Evolutionary conservation across 1,139 yeast species (phyloP).

Genomic region (Blastobotrys apis): DNA sequence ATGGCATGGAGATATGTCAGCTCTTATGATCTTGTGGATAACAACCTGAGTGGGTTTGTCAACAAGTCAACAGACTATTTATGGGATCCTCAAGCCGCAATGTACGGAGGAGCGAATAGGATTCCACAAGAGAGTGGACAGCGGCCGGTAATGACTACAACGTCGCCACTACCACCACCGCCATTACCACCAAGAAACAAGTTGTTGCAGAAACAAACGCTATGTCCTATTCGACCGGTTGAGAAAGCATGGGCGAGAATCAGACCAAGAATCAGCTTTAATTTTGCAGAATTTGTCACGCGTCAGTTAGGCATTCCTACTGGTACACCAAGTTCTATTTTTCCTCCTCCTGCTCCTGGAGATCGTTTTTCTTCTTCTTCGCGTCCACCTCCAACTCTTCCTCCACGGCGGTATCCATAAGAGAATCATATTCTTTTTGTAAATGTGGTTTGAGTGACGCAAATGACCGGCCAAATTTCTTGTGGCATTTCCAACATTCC

Average conservation of each 20-base stretch:
- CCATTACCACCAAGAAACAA: neutral
- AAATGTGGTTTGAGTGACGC: slow-evolving; percentile 48
- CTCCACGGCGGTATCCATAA: no score
- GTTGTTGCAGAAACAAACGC: neutral
- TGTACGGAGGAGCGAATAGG: slow-evolving; percentile 1
- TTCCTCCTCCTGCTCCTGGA: neutral
- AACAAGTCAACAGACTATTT: slow-evolving; percentile 6
- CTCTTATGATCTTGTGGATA: slow-evolving; percentile 9
- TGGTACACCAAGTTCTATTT: neutral
- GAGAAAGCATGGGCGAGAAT: slow-evolving; percentile 1
- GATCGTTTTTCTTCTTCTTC: no score
- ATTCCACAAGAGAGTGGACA: neutral
- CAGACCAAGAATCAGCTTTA: neutral
- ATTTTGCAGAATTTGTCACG: slow-evolving; percentile 6
- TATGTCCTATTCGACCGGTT: slow-evolving; percentile 1
- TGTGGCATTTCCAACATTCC: slow-evolving; percentile 48
- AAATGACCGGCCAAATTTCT: slow-evolving; percentile 46
- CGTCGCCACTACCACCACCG: neutral
- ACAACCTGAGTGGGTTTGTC: slow-evolving; percentile 7
- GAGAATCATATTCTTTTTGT: slow-evolving; percentile 38
- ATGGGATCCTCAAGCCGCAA: slow-evolving; percentile 12
- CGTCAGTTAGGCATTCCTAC: slow-evolving; percentile 7
- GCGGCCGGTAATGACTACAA: neutral
- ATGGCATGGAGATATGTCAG: slow-evolving; percentile 11
- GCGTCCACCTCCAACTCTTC: neutral